Evolutionary conservation across 257 asterid genomes (phyloP).

Genomic region (Nicotiana tabacum): DNA sequence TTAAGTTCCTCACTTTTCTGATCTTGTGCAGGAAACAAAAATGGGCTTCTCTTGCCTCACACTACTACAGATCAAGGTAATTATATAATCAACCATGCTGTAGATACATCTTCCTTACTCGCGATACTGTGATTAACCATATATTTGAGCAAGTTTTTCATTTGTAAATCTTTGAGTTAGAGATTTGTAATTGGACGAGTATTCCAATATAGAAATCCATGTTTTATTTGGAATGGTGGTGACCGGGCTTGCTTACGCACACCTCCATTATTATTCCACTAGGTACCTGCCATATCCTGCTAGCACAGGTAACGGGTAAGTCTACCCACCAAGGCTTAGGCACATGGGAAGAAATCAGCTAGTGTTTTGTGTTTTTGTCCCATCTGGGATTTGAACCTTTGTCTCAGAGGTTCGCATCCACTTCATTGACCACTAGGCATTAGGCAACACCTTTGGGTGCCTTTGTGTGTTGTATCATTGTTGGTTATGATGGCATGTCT

Average conservation of each 20-base stretch:
- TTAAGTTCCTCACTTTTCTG: not conserved
- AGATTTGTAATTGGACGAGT: not conserved
- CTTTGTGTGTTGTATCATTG: not conserved
- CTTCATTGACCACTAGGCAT: not conserved
- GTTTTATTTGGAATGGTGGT: not conserved
- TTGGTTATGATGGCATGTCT: not conserved
- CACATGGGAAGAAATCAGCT: not conserved
- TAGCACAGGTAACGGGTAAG: not conserved
- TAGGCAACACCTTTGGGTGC: not conserved
- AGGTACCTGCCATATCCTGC: not conserved
- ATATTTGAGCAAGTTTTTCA: not conserved
- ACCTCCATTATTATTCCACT: not conserved
- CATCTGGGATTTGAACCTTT: not conserved
- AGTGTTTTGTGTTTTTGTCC: not conserved
- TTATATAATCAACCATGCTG: not conserved
- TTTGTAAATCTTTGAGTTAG: not conserved
- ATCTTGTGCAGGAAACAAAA: conserved; percentile 66
- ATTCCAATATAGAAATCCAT: not conserved
- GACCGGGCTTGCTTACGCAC: not conserved
- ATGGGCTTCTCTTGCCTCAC: conserved; percentile 91
- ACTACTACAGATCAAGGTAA: conserved; percentile 95
- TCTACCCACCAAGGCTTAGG: not conserved
- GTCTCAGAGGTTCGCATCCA: not conserved
- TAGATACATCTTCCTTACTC: not conserved
- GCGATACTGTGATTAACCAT: not conserved